A percentile compares a stretch with the other conserved stretches of the same genome.
These are phyloP conservation scores for Macrotyloma uniflorum DNA, from an alignment of 306 rosid genomes.

Conservation along the genomic window DNA sequence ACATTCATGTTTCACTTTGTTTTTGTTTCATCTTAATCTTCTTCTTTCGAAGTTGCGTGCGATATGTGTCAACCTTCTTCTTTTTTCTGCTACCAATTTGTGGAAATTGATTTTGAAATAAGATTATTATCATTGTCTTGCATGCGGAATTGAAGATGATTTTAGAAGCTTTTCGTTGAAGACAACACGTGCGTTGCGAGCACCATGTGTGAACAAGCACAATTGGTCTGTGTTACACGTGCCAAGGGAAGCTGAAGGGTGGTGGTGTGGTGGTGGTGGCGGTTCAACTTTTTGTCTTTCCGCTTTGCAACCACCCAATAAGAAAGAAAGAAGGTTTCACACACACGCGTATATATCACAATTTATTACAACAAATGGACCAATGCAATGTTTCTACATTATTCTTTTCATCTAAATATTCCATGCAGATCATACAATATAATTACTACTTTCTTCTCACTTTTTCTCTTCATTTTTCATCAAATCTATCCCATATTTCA, in stretches of 20 bases:
- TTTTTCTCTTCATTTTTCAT: too few relatives aligned
- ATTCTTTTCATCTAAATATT: not conserved
- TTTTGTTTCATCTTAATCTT: not conserved
- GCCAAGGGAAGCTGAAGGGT: not conserved
- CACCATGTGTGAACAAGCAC: not conserved
- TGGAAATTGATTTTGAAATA: not conserved
- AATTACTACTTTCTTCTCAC: not conserved
- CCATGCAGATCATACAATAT: not conserved
- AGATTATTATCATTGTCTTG: not conserved
- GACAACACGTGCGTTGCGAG: not conserved
- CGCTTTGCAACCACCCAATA: not conserved
- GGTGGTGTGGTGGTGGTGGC: slow-evolving; percentile 17
- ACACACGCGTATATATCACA: not conserved
- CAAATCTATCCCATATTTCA: too few relatives aligned
- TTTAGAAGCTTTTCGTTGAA: not conserved
- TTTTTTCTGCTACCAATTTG: not conserved
- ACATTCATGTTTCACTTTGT: not conserved
- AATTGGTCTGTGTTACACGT: slow-evolving; percentile 19
- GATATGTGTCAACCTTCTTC: not conserved
- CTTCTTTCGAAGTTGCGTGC: not conserved
- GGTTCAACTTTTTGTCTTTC: not conserved
- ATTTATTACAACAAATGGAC: not conserved
- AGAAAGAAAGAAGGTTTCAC: not conserved
- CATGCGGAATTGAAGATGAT: not conserved
- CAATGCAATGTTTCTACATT: not conserved